Evolutionary conservation across 257 asterid genomes (phyloP), one percentile per base, ranked within the genome.

Genomic region (Ligustrum vulgare): DNA sequence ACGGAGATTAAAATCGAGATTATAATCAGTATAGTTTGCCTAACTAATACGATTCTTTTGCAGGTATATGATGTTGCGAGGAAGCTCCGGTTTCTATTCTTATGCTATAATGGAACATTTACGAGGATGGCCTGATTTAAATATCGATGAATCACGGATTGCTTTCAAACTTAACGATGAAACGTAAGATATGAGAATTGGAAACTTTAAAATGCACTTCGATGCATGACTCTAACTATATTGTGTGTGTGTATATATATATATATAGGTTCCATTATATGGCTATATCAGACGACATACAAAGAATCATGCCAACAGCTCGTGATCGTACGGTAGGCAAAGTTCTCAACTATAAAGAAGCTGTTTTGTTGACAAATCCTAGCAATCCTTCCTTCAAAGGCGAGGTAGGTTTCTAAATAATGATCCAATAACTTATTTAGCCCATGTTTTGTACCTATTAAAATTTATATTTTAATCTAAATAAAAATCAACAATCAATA

Each of bases 281-380:
- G 97, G 97, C 87, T 13, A 71, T 90, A 70, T 84, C 98, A 0
- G 98, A 90, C 34, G 79, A 87, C 54, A 83, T 45, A 37, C 97
- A 92, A 82, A 81, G 87, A 62, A 39, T 74, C 10, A 90, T 90
- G 98, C 96, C 98, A n/a, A 79, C 89, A 16, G 80, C 69, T 18
- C 5, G 10, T 3, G 98, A 92, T 74, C 79, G 92, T 8, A 4
- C 22, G 2, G n/a, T 9, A 4, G 96, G 96, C 1, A 75, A 43
- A 2, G 69, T 0, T 15, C 96, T 92, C 18, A 88, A 82, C 63
- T 92, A 86, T 75, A 71, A 43, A 72, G 98, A 92, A 83, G 98
- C 97, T 25, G 93, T 90, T 65, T 35, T 79, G 37, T 6, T 90
- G 11, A 87, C 79, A 63, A 64, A 84, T 49, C 77, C 91, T 1